Conservation (phyloP, 805 yeast genomes). For the Schwanniomyces polymorphus region DNA sequence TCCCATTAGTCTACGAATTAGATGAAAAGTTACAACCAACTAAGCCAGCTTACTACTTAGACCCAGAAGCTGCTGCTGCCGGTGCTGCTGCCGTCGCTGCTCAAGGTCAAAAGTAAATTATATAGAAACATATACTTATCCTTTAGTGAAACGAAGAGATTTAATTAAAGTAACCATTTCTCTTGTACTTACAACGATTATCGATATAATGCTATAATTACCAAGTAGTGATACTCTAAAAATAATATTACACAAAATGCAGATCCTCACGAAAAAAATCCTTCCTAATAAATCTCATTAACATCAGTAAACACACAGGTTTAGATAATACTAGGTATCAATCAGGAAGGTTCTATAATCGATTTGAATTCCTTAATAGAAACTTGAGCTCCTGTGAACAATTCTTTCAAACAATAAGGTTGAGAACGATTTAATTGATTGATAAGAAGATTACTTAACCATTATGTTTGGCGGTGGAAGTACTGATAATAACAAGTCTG, state of each 20-base stretch:
- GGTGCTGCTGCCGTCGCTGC: slow-evolving; percentile 99
- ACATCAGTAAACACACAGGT: neutral
- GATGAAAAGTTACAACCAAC: slow-evolving; percentile 84
- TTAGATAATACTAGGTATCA: neutral
- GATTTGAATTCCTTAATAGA: neutral
- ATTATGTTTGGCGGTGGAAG: slow-evolving; percentile 5
- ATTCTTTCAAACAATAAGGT: neutral
- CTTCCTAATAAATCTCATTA: neutral
- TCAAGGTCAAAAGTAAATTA: slow-evolving; percentile 62
- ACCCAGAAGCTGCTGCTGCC: slow-evolving; percentile 99
- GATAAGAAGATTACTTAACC: neutral
- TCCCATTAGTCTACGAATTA: slow-evolving; percentile 95
- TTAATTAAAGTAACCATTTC: neutral
- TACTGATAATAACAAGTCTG: slow-evolving; percentile 1
- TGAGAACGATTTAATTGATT: neutral
- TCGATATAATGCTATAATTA: too few relatives aligned
- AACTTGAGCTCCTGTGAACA: neutral
- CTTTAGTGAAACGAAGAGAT: neutral
- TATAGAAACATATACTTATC: neutral
- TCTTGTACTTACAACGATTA: too few relatives aligned
- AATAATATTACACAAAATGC: neutral
- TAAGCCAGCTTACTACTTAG: slow-evolving; percentile 94
- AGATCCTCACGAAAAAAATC: neutral
- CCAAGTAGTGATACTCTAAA: too few relatives aligned
- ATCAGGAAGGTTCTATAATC: neutral